Conservation (phyloP, 1,284 basidiomycete species). For the Rhodotorula mucilaginosa region DNA sequence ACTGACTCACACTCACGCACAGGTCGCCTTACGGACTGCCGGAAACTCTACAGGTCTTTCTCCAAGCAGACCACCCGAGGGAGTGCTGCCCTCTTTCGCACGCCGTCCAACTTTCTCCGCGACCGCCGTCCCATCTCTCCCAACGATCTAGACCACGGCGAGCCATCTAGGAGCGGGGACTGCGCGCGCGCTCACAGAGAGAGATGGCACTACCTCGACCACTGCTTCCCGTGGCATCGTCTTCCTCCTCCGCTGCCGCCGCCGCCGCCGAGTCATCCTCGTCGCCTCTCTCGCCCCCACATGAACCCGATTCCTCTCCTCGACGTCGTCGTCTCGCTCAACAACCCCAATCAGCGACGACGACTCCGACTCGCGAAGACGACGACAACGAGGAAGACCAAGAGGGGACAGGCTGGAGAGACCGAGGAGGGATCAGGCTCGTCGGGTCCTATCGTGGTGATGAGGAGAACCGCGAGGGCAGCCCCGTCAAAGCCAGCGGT, state of each 20-base stretch:
- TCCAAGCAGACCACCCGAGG: not conserved
- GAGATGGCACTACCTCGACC: too few relatives aligned
- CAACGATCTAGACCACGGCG: too few relatives aligned
- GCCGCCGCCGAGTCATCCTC: not conserved
- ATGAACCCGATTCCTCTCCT: too few relatives aligned
- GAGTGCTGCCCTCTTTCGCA: too few relatives aligned
- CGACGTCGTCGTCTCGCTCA: too few relatives aligned
- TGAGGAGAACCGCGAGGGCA: too few relatives aligned
- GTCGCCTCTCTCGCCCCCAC: too few relatives aligned
- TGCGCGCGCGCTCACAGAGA: too few relatives aligned
- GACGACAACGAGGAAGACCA: not conserved
- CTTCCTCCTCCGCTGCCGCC: not conserved
- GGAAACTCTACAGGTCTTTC: not conserved
- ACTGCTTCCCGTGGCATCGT: not conserved
- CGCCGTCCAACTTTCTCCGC: too few relatives aligned
- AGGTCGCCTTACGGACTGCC: not conserved
- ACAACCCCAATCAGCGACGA: too few relatives aligned
- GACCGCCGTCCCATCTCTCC: not conserved
- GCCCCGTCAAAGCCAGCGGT: too few relatives aligned
- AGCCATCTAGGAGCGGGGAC: too few relatives aligned
- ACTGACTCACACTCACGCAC: not conserved
- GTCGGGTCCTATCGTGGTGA: slow-evolving; percentile 2
- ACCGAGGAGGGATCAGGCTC: slow-evolving; percentile 2
- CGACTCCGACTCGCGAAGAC: not conserved
- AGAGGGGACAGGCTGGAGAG: not conserved